Percentiles rank a stretch among this genome's conserved stretches.
Conservation (phyloP, 1,284 basidiomycete species). For the Cutaneotrichosporon mucoides region DNA sequence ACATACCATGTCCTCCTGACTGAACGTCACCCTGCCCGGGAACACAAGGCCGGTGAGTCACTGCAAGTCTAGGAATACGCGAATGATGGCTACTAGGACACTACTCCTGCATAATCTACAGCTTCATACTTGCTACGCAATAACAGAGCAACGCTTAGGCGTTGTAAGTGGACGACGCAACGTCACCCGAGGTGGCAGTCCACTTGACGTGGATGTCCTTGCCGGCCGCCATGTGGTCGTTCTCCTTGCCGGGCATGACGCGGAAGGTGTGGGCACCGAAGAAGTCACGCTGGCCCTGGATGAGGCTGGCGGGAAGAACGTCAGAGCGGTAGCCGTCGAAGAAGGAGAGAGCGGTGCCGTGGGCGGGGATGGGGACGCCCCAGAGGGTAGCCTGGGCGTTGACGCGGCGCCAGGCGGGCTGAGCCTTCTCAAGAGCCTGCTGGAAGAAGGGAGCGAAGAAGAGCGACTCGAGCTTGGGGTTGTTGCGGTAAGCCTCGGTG, state of each 20-base stretch:
- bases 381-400: constrained; percentile 94
- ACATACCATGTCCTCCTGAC: too few relatives aligned
- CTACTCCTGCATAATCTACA: constrained; percentile 3
- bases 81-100: neutral
- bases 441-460: constrained; percentile 98
- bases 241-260: constrained; percentile 84
- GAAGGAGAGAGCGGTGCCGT: constrained; percentile 96
- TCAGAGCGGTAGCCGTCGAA: constrained; percentile 93
- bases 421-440: constrained; percentile 89
- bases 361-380: constrained; percentile 95
- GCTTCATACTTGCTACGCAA: constrained; percentile 1
- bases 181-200: constrained; percentile 51
- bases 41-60: too few relatives aligned
- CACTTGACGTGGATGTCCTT: constrained; percentile 72
- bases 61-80: too few relatives aligned
- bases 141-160: constrained; percentile 57
- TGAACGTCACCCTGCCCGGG: too few relatives aligned
- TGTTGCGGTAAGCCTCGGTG: constrained; percentile 86
- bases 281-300: constrained; percentile 77
- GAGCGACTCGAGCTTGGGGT: constrained; percentile 80
- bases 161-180: constrained; percentile 86
- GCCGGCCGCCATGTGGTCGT: constrained; percentile 69
- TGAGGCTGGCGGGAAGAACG: constrained; percentile 84
- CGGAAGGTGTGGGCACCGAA: constrained; percentile 80
- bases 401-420: constrained; percentile 97